phyloP scores from a whole-genome alignment of 1,284 basidiomycete genomes.

The Boletus smithii region DNA sequence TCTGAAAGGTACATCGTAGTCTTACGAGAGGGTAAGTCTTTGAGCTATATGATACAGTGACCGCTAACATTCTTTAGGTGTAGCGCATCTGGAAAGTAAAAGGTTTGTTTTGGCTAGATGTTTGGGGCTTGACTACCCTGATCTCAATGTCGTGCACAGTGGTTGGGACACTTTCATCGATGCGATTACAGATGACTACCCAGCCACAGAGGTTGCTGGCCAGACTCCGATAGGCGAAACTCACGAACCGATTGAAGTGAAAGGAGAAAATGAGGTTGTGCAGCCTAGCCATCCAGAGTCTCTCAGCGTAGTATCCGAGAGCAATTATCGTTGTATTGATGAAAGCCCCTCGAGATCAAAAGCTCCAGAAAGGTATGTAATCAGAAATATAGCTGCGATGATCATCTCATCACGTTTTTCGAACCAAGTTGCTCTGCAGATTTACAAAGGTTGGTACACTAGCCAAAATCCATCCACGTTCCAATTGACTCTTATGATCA shows the following conservation, averaged over 20 bases:
- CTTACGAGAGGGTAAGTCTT: constrained; percentile 12
- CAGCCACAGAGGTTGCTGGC: background rate
- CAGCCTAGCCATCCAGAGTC: constrained; percentile 6
- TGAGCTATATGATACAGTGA: too few relatives aligned
- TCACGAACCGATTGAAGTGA: background rate
- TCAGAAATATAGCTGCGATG: background rate
- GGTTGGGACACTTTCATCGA: background rate
- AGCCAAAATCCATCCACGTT: rapidly evolving
- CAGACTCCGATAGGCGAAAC: background rate
- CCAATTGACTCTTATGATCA: background rate
- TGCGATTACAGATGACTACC: background rate
- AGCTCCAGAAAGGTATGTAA: constrained; percentile 13
- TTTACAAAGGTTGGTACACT: constrained; percentile 19
- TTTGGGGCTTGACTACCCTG: background rate
- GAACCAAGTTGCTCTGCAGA: constrained; percentile 7
- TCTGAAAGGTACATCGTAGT: constrained; percentile 14
- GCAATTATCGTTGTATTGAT: constrained; percentile 22
- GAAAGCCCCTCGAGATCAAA: background rate
- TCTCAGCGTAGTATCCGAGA: constrained; percentile 28
- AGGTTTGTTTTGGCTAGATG: constrained; percentile 8
- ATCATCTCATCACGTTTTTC: background rate
- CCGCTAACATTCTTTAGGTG: constrained; percentile 14
- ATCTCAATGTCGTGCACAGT: constrained; percentile 5
- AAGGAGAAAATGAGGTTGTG: background rate
- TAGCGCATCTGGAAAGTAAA: constrained; percentile 20